Percentiles rank a stretch among this genome's conserved stretches.
These are phyloP conservation scores for Clarkia xantiana DNA, from an alignment of 345 rosid genomes.

Conservation along the genomic window DNA sequence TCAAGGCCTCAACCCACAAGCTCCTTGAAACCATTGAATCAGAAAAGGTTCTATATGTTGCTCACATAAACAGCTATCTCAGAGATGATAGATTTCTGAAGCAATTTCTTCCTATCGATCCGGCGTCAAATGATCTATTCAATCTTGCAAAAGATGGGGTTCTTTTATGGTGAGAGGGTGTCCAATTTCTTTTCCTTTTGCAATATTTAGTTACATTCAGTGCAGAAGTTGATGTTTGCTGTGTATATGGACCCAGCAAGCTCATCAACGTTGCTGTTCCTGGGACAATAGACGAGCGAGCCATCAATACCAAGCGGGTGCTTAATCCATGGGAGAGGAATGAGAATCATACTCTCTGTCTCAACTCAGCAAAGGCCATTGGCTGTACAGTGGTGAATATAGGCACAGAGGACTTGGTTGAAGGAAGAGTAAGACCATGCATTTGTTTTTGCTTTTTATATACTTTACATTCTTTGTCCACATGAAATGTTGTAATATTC, in stretches of 20 bases:
- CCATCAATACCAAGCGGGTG: slow-evolving; percentile 66
- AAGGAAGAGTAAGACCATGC: slow-evolving; percentile 58
- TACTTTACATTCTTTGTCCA: slow-evolving; percentile 2
- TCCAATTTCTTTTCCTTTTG: not conserved
- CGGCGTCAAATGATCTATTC: slow-evolving; percentile 52
- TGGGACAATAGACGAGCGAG: slow-evolving; percentile 85
- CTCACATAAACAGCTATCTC: slow-evolving; percentile 81
- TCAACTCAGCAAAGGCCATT: slow-evolving; percentile 86
- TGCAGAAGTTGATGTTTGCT: slow-evolving; percentile 1
- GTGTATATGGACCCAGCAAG: slow-evolving; percentile 38
- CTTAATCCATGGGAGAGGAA: slow-evolving; percentile 91
- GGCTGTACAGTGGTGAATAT: slow-evolving; percentile 81
- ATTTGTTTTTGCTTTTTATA: slow-evolving; percentile 9
- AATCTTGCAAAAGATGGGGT: slow-evolving; percentile 83
- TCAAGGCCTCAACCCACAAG: slow-evolving; percentile 51
- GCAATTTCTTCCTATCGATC: slow-evolving; percentile 86
- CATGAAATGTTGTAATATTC: slow-evolving; percentile 3
- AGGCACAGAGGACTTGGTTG: slow-evolving; percentile 72
- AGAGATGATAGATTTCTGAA: slow-evolving; percentile 72
- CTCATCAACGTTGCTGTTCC: slow-evolving; percentile 84
- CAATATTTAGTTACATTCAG: not conserved
- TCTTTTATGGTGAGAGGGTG: slow-evolving; percentile 46
- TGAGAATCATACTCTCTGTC: slow-evolving; percentile 90
- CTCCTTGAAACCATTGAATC: slow-evolving; percentile 70
- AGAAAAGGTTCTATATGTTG: slow-evolving; percentile 69